Evolutionary conservation across 2,329 filamentous ascomycete genomes (phyloP), one percentile per base, ranked within the genome.

Genomic region (Akanthomyces muscarius): DNA sequence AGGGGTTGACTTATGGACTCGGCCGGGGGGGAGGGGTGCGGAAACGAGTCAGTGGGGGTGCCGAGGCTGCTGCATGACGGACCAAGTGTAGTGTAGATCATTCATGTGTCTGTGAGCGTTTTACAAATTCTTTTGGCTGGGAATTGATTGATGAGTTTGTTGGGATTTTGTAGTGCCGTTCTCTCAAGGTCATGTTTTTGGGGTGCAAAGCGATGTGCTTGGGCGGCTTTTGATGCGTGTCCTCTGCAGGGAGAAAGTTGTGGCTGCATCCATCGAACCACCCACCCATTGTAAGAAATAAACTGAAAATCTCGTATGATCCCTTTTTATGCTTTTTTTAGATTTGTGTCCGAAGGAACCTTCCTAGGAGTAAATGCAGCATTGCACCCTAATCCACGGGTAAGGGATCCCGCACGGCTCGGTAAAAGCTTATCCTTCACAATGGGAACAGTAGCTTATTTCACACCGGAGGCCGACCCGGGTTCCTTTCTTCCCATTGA

Each of bases 81-180:
- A 21, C 6, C 28, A 25, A n/a, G 33, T 36, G 30, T 33, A 53
- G 25, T 61, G 59, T 48, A 55, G 41, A 61, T 61, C 41, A 54
- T 21, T 54, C 52, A 42, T 25, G 18, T 25, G 52, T 55, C 11
- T 41, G 28, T 6, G 28, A 14, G 16, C 10, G 33, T 53, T 38
- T 53, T 23, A 16, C 38, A 41, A 16, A 41, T 38, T 53, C 30
- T 30, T 50, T 28, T 5, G 10, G 23, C 14, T 50, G 4, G 4
- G 7, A 30, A 18, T 50, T 1, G 3, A 18, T 50, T 1, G 3
- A 18, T 5, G 5, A 28, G 25, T 18, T 50, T 50, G 47, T 50
- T 50, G 47, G 47, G 23, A 23, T 38, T 41, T 41, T 5, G 4
- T 30, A 30, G 28, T 33, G 13, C 11, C 42, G 42, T 33, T 10